These are phyloP conservation scores for Golubevia pallescens DNA, from an alignment of 1,284 basidiomycete genomes.

Conservation along the genomic window DNA sequence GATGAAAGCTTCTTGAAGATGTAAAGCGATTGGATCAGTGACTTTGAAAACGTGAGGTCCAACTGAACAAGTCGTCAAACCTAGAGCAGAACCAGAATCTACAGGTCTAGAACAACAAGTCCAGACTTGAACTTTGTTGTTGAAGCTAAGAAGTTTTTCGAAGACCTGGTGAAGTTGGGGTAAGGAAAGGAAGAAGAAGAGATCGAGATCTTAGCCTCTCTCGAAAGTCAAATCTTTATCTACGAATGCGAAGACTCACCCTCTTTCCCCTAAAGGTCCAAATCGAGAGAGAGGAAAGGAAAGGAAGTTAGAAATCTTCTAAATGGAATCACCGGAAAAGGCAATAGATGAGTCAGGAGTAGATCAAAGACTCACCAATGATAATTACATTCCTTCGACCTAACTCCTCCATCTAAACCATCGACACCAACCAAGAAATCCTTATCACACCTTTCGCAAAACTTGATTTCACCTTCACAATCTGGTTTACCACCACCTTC, in stretches of 20 bases:
- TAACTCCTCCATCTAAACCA: slow-evolving; percentile 16
- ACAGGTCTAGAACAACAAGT: slow-evolving; percentile 45
- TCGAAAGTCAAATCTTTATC: too few species aligned
- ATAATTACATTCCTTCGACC: slow-evolving; percentile 37
- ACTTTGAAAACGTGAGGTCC: slow-evolving; percentile 61
- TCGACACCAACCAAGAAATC: slow-evolving; percentile 38
- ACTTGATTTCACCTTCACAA: slow-evolving; percentile 31
- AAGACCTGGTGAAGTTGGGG: slow-evolving; percentile 17
- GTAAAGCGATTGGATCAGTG: slow-evolving; percentile 30
- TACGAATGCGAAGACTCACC: slow-evolving; percentile 4
- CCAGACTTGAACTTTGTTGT: slow-evolving; percentile 36
- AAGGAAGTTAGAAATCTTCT: not conserved
- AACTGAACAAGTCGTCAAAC: slow-evolving; percentile 38
- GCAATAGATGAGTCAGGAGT: not conserved
- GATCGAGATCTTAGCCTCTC: not conserved
- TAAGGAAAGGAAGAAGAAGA: not conserved
- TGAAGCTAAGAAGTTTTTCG: slow-evolving; percentile 16
- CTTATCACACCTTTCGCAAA: slow-evolving; percentile 44
- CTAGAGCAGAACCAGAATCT: slow-evolving; percentile 22
- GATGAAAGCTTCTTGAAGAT: slow-evolving; percentile 42
- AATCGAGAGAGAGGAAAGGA: not conserved
- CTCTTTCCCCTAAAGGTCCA: slow-evolving; percentile 19
- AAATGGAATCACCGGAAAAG: not conserved
- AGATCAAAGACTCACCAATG: slow-evolving; percentile 21
- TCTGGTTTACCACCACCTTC: slow-evolving; percentile 28